phyloP scores from a whole-genome alignment of 257 asterid genomes.

The Verbena officinalis region DNA sequence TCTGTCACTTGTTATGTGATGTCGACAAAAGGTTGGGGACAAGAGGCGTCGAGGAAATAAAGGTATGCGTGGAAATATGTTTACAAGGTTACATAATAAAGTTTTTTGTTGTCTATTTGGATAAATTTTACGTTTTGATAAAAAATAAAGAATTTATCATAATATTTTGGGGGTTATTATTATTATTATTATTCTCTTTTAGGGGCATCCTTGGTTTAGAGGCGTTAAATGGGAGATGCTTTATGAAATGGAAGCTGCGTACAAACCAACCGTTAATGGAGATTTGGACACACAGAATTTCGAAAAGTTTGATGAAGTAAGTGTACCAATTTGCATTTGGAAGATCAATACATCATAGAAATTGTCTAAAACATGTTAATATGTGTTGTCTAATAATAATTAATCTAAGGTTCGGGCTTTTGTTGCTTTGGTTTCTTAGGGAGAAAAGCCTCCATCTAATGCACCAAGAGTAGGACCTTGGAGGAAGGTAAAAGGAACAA shows the following conservation, averaged over 20 bases:
- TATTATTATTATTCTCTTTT: conserved; percentile 34
- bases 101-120: too few species aligned
- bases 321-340: too few species aligned
- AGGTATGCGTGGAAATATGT: too few species aligned
- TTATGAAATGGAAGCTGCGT: conserved; percentile 96
- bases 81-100: too few species aligned
- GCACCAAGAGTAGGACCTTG: conserved; percentile 93
- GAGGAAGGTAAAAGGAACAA: conserved; percentile 72
- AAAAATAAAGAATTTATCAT: too few species aligned
- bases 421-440: conserved; percentile 45
- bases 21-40: conserved; percentile 96
- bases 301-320: conserved; percentile 87
- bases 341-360: too few species aligned
- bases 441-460: conserved; percentile 62
- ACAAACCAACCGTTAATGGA: conserved; percentile 83
- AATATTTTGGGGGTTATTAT: background rate
- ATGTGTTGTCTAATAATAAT: background rate
- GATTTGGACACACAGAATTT: conserved; percentile 96
- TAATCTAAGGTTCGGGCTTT: conserved; percentile 11
- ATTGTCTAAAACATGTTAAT: background rate
- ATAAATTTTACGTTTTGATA: too few species aligned
- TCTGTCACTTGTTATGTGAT: conserved; percentile 81
- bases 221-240: conserved; percentile 80
- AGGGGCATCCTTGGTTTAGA: conserved; percentile 94
- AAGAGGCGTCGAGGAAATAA: conserved; percentile 88